Percentiles rank a stretch among this genome's conserved stretches.
Conservation (phyloP, 495 filamentous ascomycete species). For the Tuber aestivum region DNA sequence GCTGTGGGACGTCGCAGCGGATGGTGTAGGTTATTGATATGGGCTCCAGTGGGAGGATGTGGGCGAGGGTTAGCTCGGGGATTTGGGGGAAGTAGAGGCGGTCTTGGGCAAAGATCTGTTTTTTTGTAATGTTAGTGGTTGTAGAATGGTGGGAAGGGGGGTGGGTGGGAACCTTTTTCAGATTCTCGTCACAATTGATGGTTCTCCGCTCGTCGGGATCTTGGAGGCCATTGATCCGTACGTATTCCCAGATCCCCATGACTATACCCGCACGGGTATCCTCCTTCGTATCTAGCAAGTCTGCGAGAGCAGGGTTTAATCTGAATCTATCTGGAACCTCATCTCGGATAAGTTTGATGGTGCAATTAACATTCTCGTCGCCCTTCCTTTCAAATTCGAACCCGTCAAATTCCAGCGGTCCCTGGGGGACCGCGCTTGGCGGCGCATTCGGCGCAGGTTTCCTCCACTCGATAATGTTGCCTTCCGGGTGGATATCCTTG, state of each 20-base stretch:
- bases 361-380: conserved; percentile 88
- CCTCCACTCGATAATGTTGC: conserved; percentile 48
- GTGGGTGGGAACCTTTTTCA: conserved; percentile 60
- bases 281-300: conserved; percentile 78
- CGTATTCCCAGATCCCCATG: conserved; percentile 92
- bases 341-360: conserved; percentile 77
- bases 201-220: conserved; percentile 90
- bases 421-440: conserved; percentile 60
- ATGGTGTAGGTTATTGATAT: conserved; percentile 87
- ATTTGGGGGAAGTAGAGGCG: conserved; percentile 84
- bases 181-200: conserved; percentile 77
- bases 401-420: conserved; percentile 83
- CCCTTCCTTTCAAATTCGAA: conserved; percentile 84
- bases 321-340: conserved; percentile 79
- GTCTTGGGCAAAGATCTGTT: conserved; percentile 70
- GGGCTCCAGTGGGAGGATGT: conserved; percentile 73
- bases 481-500: conserved; percentile 44
- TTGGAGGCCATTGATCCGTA: conserved; percentile 74
- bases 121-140: conserved; percentile 27
- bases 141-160: background rate
- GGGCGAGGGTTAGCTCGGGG: conserved; percentile 64
- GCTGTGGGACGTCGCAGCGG: conserved; percentile 81
- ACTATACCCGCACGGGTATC: conserved; percentile 80
- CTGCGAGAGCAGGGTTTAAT: conserved; percentile 69
- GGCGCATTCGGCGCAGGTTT: conserved; percentile 48